Conservation (phyloP, 1,139 yeast genomes). For the Pichia sp. region DNA sequence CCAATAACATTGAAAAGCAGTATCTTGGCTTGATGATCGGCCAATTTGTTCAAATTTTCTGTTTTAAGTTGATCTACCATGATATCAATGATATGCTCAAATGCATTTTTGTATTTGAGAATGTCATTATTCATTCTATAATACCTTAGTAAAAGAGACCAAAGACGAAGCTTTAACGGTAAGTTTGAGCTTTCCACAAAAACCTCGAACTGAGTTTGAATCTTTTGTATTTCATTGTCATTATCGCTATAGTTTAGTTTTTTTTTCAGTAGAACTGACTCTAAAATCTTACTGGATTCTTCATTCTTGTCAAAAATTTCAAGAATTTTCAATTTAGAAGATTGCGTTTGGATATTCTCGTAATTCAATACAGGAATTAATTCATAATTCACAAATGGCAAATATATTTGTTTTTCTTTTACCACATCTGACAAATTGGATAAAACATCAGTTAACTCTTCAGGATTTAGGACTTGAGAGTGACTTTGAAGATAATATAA, state of each 20-base stretch:
- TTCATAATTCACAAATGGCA: conserved; percentile 44
- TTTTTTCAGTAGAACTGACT: conserved; percentile 37
- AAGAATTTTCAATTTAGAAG: conserved; percentile 63
- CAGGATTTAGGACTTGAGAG: conserved; percentile 19
- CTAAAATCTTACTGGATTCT: conserved; percentile 37
- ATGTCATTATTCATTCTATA: conserved; percentile 44
- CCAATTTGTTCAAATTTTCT: conserved; percentile 20
- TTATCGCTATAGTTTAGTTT: conserved; percentile 1
- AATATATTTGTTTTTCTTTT: conserved; percentile 11
- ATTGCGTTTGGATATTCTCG: conserved; percentile 52
- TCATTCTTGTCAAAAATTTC: conserved; percentile 61
- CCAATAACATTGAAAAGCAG: conserved; percentile 37
- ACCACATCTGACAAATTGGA: conserved; percentile 17
- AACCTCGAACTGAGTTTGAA: conserved; percentile 47
- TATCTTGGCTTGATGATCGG: conserved; percentile 12
- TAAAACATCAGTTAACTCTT: conserved; percentile 14
- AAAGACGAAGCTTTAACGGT: conserved; percentile 63
- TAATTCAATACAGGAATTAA: conserved; percentile 56
- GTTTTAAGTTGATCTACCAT: conserved; percentile 39
- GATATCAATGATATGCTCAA: conserved; percentile 45
- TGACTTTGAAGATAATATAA: conserved; percentile 21
- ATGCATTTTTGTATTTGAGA: conserved; percentile 47
- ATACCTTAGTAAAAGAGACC: conserved; percentile 68
- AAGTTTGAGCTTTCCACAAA: conserved; percentile 63
- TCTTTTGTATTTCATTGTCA: conserved; percentile 20